Base-by-base conservation (phyloP, 1,284 basidiomycete species). In the Marasmius oreades region DNA sequence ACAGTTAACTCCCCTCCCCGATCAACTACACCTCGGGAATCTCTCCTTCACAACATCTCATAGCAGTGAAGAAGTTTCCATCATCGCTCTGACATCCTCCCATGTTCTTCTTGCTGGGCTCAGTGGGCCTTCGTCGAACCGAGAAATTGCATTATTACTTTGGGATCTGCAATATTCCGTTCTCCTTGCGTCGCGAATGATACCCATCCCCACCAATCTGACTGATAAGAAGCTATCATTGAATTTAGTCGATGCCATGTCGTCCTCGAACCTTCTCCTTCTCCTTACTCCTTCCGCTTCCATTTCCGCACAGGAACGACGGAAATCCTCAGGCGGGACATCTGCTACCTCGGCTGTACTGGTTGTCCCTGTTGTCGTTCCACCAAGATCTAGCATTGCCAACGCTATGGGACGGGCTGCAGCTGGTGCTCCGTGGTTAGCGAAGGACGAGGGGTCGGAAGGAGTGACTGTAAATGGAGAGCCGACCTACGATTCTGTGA, bases 131-230 rank as follows among this genome's bases (percentile, higher is more conserved):
- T 63, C 71, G 0, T 55, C 70, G 0, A 50, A 51, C 14, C 69
- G 75, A 37, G 81, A 85, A 56, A 73, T 91, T 52, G 76, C 80
- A 16, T 66, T 90, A 26, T 78, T 87, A 16, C 64, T 90, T 39
- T 90, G 88, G 87, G 88, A 91, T 63, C 70, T 90, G 18, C 83
- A 84, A 60, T 90, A 86, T 62, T 81, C 81, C 16, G 81, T 90
- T 33, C 69, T 90, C 18, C 74, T 90, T 22, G 73, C 83, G 0
- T 77, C 79, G 7, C 78, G 85, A 33, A 67, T 71, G 1, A 69
- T 86, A 47, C 65, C 82, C 0, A 66, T 82, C 4, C 85, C 88
- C 0, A 74, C 79, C 0, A 68, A 77, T n/a, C 62, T 83, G 8
- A 63, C 68, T 2, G 67, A 72, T 48, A 70, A 62, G 36, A 69